Percentiles rank a stretch among this genome's conserved stretches.
Conservation (phyloP, 345 rosid genomes). For the Moricandia moricandioides region DNA sequence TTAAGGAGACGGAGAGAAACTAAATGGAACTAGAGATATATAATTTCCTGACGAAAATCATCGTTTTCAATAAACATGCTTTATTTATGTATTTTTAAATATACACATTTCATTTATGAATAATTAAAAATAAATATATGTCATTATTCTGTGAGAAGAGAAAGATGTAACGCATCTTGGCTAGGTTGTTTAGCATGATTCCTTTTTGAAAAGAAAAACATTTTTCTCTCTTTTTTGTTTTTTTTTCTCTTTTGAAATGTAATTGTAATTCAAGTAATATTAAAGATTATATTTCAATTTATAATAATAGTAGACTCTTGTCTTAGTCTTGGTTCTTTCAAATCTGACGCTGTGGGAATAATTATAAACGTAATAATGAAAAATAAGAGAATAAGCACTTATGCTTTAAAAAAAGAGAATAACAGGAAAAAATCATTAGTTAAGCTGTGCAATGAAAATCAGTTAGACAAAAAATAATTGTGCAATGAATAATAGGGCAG, state of each 20-base stretch:
- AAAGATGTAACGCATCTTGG: conserved; percentile 57
- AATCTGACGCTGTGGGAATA: conserved; percentile 15
- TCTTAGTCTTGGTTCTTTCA: conserved; percentile 1
- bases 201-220: conserved; percentile 11
- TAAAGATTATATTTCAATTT: neutral
- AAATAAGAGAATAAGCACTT: conserved; percentile 5
- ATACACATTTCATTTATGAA: conserved; percentile 29
- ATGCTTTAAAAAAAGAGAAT: neutral
- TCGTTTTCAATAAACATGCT: conserved; percentile 33
- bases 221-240: neutral
- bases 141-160: conserved; percentile 34
- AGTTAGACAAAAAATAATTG: neutral
- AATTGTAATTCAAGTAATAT: neutral
- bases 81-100: conserved; percentile 13
- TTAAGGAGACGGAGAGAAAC: conserved; percentile 31
- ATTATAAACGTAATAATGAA: neutral
- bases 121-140: neutral
- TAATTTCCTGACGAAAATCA: conserved; percentile 38
- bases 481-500: conserved; percentile 14
- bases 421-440: neutral
- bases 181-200: conserved; percentile 39
- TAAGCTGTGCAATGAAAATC: conserved; percentile 4
- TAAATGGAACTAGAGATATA: conserved; percentile 37
- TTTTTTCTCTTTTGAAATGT: neutral
- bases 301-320: neutral